Evolutionary conservation across 495 filamentous ascomycete species (phyloP).

Genomic region (Penicillium turbatum): DNA sequence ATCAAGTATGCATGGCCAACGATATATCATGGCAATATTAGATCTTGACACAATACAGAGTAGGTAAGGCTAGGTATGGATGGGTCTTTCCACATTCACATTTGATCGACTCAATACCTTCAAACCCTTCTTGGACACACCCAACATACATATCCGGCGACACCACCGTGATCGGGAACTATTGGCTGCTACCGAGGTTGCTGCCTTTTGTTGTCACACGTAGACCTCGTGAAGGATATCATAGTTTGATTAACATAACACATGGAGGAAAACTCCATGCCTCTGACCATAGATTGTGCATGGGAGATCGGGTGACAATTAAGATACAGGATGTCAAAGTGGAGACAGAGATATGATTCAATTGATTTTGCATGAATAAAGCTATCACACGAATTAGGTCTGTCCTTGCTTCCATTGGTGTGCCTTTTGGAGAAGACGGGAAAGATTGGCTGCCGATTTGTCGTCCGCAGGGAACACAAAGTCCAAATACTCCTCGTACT

Average conservation of each 20-base stretch:
- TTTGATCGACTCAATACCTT: too few relatives aligned
- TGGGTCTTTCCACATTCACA: too few relatives aligned
- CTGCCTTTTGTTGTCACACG: neutral
- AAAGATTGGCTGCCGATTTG: slow-evolving; percentile 76
- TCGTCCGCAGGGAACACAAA: slow-evolving; percentile 98
- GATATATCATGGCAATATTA: too few relatives aligned
- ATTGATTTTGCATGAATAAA: neutral
- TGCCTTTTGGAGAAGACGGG: slow-evolving; percentile 77
- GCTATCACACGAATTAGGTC: slow-evolving; percentile 7
- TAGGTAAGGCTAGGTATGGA: too few relatives aligned
- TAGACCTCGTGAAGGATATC: neutral
- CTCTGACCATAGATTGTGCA: neutral
- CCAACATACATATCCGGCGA: neutral
- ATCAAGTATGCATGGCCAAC: too few relatives aligned
- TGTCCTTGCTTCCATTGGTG: slow-evolving; percentile 77
- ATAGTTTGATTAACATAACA: neutral
- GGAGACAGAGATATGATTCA: neutral
- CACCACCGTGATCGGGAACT: neutral
- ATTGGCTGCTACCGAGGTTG: neutral
- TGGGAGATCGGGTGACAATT: neutral
- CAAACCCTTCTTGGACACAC: too few relatives aligned
- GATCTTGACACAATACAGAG: too few relatives aligned
- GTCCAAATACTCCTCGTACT: slow-evolving; percentile 96
- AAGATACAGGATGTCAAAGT: neutral
- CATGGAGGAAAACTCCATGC: neutral